Base-by-base conservation (phyloP, 345 rosid genomes). In the Salix exigua region DNA sequence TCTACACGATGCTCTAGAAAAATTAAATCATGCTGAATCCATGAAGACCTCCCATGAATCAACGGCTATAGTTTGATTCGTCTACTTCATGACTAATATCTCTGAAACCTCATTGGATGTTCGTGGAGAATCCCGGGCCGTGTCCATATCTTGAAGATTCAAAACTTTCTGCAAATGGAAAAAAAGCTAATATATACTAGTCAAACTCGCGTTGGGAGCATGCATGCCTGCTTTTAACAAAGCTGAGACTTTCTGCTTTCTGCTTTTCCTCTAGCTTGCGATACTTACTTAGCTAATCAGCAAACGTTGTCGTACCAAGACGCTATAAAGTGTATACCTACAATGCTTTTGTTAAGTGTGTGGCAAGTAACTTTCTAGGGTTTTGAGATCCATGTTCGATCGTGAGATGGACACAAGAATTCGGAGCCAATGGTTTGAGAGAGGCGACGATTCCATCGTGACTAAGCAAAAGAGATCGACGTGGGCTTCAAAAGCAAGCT, bases 211-310 rank as follows among this genome's bases (percentile, higher is more conserved):
- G 18, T 26, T 28, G 25, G 58, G 11, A 73, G 37, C 3, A 11
- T 3, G 37, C 3, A 11, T 3, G 17, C 6, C 0, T 23, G 68
- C 40, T 31, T 72, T 69, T 5, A 30, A 70, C 68, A 72, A 75
- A 81, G 86, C 51, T 68, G 10, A 30, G 67, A 5, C 68, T 37
- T 78, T 68, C 17, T 11, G 2, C 23, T 26, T 46, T 26, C 42
- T 71, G 18, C 48, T 28, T 70, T 67, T 40, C 17, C 26, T 26
- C 44, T 50, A 30, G 66, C 42, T 7, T 50, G 51, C 46, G 50
- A 66, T 31, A 30, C 44, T 79, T 73, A 37, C 84, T 81, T 84
- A 61, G 70, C 85, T 37, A 26, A 71, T 12, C 63, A 51, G 79
- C 13, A 76, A 79, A 66, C 74, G 75, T 26, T 16, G 63, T n/a